Base-by-base conservation (phyloP, 2,329 filamentous ascomycete species). In the Alternaria angustiovoidea region DNA sequence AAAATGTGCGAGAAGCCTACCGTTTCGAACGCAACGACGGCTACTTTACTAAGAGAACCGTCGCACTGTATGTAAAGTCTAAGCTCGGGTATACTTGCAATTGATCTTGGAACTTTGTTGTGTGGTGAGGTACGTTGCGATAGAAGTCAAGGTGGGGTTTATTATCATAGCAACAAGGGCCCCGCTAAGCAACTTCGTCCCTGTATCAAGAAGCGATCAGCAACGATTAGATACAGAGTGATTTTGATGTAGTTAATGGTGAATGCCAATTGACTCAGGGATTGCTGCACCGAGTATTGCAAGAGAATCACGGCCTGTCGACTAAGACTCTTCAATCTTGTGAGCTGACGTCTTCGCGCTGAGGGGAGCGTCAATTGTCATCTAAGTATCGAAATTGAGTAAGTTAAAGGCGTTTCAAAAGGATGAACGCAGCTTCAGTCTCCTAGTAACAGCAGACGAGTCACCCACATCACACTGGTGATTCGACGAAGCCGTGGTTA, bases 111-210 rank as follows among this genome's bases (percentile, higher is more conserved):
- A 42, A 38, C 18, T 5, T 42, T 32, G 20, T 54, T 36, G 39
- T 16, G 24, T 18, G 30, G 5, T 36, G 32, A 24, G 9, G 20
- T 24, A 16, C 39, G 43, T 43, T 43, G 52, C 24, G 60, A 38
- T 11, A 11, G 32, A 16, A 4, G 26, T n/a, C 38, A 4, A 57
- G 46, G 57, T 60, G 57, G 57, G 56, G 51, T 34, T 14, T 47
- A 26, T 41, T 12, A 49, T 47, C 28, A 34, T 53, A 34, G 26
- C 24, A 32, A n/a, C 28, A 11, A 24, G 20, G 42, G 34, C 54
- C 57, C 51, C 61, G 42, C 61, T 46, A 57, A 39, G 51, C 41
- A 44, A 42, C 48, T 9, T 34, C 28, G 30, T 38, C 22, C 56
- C 32, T 54, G 20, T 34, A 42, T 16, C n/a, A 6, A n/a, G 7